These are phyloP conservation scores for Artomyces pyxidatus DNA, from an alignment of 768 basidiomycete genomes.

Conservation along the genomic window DNA sequence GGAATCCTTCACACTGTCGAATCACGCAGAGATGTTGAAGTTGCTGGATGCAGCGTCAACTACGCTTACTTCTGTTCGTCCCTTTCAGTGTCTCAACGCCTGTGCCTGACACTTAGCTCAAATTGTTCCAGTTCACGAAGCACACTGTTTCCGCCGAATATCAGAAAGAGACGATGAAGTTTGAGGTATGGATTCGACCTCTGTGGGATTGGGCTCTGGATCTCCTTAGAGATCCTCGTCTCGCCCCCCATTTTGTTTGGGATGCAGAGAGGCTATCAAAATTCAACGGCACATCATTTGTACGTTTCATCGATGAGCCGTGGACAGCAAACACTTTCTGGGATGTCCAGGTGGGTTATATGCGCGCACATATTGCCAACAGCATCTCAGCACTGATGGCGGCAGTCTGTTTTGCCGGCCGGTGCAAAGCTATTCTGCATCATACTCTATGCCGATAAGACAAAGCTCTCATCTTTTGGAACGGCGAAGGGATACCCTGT, in stretches of 20 bases:
- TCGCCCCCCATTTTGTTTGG: not conserved
- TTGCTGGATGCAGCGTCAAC: not conserved
- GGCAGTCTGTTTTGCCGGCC: slow-evolving; percentile 1
- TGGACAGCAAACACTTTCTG: slow-evolving; percentile 2
- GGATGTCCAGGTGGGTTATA: slow-evolving; percentile 1
- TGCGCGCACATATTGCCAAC: not conserved
- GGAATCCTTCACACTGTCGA: not conserved
- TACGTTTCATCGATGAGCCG: not conserved
- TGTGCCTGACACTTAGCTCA: not conserved
- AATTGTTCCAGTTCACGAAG: not conserved
- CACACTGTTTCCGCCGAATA: not conserved
- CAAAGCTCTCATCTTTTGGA: slow-evolving; percentile 14
- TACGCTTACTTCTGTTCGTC: not conserved
- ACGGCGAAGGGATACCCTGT: slow-evolving; percentile 16
- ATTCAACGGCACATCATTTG: not conserved
- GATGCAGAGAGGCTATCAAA: not conserved
- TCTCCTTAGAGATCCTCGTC: not conserved
- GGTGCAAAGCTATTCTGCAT: slow-evolving; percentile 9
- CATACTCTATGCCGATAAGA: slow-evolving; percentile 18
- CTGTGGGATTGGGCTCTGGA: not conserved
- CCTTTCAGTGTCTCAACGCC: not conserved
- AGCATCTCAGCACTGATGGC: not conserved
- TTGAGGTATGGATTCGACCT: not conserved
- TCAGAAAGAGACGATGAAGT: not conserved
- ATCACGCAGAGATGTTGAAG: not conserved